These are phyloP conservation scores for Claviceps purpurea DNA, from an alignment of 2,329 filamentous ascomycete genomes.

Conservation along the genomic window DNA sequence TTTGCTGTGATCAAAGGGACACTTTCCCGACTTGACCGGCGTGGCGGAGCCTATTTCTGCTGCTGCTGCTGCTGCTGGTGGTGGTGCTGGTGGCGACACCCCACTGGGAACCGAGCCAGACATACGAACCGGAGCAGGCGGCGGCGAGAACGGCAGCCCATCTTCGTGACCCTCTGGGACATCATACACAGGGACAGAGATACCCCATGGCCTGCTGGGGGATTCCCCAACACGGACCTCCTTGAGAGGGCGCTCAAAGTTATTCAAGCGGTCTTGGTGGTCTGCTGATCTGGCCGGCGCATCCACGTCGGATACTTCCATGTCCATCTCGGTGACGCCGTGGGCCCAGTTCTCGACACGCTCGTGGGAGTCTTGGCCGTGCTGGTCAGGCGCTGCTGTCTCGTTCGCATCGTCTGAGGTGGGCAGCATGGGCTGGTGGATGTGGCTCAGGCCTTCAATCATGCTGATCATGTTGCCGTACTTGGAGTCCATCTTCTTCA, in stretches of 20 bases:
- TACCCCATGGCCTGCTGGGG: conserved; percentile 86
- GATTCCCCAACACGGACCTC: conserved; percentile 90
- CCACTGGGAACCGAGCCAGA: conserved; percentile 22
- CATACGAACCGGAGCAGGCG: conserved; percentile 43
- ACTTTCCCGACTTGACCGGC: conserved; percentile 28
- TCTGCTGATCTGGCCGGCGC: conserved; percentile 25
- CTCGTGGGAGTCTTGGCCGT: conserved; percentile 45
- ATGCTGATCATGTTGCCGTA: conserved; percentile 87
- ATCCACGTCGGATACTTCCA: conserved; percentile 22
- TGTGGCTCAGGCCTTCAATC: conserved; percentile 79
- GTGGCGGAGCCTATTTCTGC: too few relatives aligned
- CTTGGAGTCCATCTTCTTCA: conserved; percentile 82
- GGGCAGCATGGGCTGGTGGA: conserved; percentile 79
- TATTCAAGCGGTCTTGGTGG: conserved; percentile 47
- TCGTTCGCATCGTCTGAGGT: conserved; percentile 33
- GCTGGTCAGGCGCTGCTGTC: conserved; percentile 30
- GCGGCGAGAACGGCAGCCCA: conserved; percentile 37
- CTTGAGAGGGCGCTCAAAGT: conserved; percentile 74
- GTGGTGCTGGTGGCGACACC: conserved; percentile 1
- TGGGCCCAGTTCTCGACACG: conserved; percentile 81
- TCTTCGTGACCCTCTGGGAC: conserved; percentile 19
- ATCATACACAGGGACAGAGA: conserved; percentile 57
- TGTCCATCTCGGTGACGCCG: conserved; percentile 48
- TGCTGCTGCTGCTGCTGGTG: not conserved
- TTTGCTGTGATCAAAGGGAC: conserved; percentile 44